These are phyloP conservation scores for Colletotrichum viniferum DNA, from an alignment of 2,329 filamentous ascomycete species.

Conservation along the genomic window DNA sequence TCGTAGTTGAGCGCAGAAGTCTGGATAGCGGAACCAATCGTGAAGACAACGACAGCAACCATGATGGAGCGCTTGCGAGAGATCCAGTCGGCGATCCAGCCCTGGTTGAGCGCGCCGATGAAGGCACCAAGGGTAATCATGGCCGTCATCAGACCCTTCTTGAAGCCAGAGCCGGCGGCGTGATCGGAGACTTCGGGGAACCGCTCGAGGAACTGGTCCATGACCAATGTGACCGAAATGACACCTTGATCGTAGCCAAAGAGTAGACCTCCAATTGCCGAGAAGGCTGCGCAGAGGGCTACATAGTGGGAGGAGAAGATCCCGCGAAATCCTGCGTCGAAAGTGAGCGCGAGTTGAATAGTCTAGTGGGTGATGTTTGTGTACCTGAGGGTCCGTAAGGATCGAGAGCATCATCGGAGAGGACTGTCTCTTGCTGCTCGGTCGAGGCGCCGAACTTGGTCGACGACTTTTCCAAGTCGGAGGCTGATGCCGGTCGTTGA, in stretches of 20 bases:
- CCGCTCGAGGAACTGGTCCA: slow-evolving; percentile 37
- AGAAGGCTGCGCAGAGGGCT: slow-evolving; percentile 29
- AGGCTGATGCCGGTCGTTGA: slow-evolving; percentile 19
- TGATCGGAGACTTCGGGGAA: slow-evolving; percentile 36
- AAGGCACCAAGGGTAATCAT: slow-evolving; percentile 59
- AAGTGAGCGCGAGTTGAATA: neutral
- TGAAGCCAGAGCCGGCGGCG: slow-evolving; percentile 40
- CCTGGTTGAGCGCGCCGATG: slow-evolving; percentile 55
- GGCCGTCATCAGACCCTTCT: slow-evolving; percentile 31
- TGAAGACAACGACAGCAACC: slow-evolving; percentile 32
- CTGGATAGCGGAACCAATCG: slow-evolving; percentile 34
- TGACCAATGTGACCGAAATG: slow-evolving; percentile 36
- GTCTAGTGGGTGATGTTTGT: too few relatives aligned
- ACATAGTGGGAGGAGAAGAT: slow-evolving; percentile 36
- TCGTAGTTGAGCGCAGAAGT: slow-evolving; percentile 32
- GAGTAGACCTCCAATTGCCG: slow-evolving; percentile 30
- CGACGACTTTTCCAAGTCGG: slow-evolving; percentile 21
- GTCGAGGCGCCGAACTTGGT: slow-evolving; percentile 18
- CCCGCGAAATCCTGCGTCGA: slow-evolving; percentile 30
- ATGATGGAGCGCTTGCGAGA: slow-evolving; percentile 35
- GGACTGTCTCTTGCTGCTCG: slow-evolving; percentile 26
- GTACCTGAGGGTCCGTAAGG: slow-evolving; percentile 29
- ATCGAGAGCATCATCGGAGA: slow-evolving; percentile 22
- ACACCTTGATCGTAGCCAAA: slow-evolving; percentile 54
- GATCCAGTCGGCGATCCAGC: slow-evolving; percentile 41